These are phyloP conservation scores for Aciculoconidium aculeatum DNA, from an alignment of 805 yeast species.

Conservation along the genomic window DNA sequence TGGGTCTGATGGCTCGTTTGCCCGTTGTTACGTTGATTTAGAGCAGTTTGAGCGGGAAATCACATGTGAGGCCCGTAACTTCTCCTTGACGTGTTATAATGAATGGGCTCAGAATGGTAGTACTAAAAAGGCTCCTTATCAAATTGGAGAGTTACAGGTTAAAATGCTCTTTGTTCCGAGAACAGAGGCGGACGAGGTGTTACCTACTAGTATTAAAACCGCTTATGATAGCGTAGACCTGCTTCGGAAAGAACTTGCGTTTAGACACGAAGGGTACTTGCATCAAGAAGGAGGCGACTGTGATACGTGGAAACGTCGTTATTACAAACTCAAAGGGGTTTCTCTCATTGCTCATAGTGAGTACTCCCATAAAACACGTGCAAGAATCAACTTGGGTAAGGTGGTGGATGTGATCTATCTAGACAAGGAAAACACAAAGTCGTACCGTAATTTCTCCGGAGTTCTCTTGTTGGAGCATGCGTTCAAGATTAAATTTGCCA, in stretches of 20 bases:
- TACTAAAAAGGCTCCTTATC: constrained; percentile 42
- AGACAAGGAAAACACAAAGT: constrained; percentile 32
- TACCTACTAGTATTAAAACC: constrained; percentile 64
- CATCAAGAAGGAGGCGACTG: constrained; percentile 93
- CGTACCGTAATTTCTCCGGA: constrained; percentile 64
- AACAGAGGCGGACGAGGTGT: constrained; percentile 48
- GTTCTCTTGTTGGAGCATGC: constrained; percentile 64
- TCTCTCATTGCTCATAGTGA: constrained; percentile 75
- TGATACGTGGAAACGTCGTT: constrained; percentile 65
- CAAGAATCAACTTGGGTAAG: constrained; percentile 69
- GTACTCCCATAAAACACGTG: constrained; percentile 58
- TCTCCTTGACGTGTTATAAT: constrained; percentile 61
- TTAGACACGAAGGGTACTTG: constrained; percentile 58
- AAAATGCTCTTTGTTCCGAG: constrained; percentile 69
- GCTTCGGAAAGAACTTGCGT: constrained; percentile 19
- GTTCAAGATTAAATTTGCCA: constrained; percentile 67
- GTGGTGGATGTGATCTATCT: constrained; percentile 48
- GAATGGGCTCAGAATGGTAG: constrained; percentile 60
- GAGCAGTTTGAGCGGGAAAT: constrained; percentile 51
- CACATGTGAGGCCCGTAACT: constrained; percentile 46
- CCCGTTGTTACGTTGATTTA: constrained; percentile 64
- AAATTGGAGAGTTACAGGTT: constrained; percentile 61
- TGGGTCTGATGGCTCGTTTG: constrained; percentile 89
- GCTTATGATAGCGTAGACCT: constrained; percentile 32
- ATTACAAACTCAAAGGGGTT: constrained; percentile 65